Evolutionary conservation across 305 asterid genomes (phyloP), one percentile per base, ranked within the genome.

Genomic region (Fraxinus ornus): DNA sequence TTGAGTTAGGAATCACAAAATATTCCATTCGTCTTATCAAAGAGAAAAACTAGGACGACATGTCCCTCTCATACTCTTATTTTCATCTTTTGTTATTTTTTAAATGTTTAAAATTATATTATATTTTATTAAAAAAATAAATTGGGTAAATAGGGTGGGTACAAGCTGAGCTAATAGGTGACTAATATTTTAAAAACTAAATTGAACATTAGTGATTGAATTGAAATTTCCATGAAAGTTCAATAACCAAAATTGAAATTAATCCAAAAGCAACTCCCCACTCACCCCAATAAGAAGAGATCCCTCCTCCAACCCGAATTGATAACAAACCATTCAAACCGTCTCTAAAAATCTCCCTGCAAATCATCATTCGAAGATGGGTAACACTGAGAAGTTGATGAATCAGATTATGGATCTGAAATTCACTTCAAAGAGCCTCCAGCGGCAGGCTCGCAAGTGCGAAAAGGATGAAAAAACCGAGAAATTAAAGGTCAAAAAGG

Each of bases 361-460:
- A 21, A 62, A 33, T 78, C 83, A 85, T 89, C 83, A 68, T 13
- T 28, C 3, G 9, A 26, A 4, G 5, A 95, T 95, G 99, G 97
- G 98, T 1, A 94, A 93, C 91, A 72, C 99, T 1, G 99, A 93
- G 88, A 95, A 94, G 83, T 83, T 95, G 89, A 90, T 94, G 97
- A 89, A 91, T 71, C 98, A 95, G 86, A 95, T 95, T 81, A 91
- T 95, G 96, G 98, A 95, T 37, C 92, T 95, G 80, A 95, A 95
- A 76, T 92, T 93, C 94, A 95, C 98, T 44, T 88, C 98, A 1
- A 94, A 93, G 62, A 89, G 88, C 76, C 95, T 95, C 39, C 98
- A 95, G 86, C 92, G 98, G 60, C 97, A 93, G 86, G 90, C 98
- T 4, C 86, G 92, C 3, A 95, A 94, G 85, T 95, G 98, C 88